Conservation (phyloP, 176 grass and related monocot genomes). For the Triticum dicoccoides region DNA sequence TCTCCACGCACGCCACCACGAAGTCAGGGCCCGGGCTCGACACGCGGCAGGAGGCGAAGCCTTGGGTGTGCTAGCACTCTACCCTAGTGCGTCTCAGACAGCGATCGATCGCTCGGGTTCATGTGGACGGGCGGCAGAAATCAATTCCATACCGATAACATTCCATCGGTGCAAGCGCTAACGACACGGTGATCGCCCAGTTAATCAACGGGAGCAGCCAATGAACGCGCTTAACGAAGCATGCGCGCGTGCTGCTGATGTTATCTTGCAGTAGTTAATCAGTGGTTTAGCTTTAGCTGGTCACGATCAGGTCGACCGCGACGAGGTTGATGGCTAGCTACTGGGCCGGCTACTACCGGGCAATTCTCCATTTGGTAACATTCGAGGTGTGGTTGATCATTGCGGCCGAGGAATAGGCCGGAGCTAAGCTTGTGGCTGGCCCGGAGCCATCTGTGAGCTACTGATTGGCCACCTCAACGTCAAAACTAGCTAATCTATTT, state of each 20-base stretch:
- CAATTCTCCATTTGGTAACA: conserved; percentile 6
- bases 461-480: neutral
- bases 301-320: neutral
- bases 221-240: neutral
- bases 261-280: neutral
- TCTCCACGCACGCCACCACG: neutral
- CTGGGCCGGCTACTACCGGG: neutral
- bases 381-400: neutral
- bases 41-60: conserved; percentile 33
- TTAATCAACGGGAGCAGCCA: neutral
- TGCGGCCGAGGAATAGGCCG: no score
- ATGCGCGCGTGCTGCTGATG: neutral
- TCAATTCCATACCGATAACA: neutral
- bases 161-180: neutral
- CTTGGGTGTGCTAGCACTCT: neutral
- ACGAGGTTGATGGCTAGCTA: neutral
- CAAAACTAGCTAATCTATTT: neutral
- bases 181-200: neutral
- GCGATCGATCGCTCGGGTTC: neutral
- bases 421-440: neutral
- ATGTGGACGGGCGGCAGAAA: neutral
- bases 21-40: neutral
- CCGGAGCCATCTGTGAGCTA: neutral
- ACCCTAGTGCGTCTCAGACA: neutral
- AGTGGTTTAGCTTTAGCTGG: neutral